Evolutionary conservation across 768 basidiomycete genomes (phyloP).

Genomic region (Mycena galopus): DNA sequence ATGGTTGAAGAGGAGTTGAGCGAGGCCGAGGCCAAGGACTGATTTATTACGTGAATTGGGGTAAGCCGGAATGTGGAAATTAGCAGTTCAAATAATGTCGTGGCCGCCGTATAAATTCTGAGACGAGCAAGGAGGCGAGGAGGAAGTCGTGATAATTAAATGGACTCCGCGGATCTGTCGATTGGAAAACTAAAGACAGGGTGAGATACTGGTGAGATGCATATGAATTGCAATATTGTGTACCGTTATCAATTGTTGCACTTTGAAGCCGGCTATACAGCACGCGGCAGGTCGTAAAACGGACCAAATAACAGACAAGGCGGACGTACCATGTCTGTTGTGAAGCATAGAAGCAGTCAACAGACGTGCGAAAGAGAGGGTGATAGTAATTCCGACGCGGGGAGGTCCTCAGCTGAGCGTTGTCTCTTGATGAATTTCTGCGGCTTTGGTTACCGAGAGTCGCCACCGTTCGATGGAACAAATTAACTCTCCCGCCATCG

Average conservation of each 20-base stretch:
- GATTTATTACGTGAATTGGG: constrained; percentile 23
- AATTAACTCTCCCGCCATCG: not conserved
- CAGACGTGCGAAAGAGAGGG: constrained; percentile 1
- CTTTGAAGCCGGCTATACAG: not conserved
- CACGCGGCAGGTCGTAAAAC: constrained; percentile 20
- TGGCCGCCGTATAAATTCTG: not conserved
- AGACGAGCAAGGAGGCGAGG: not conserved
- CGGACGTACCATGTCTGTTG: not conserved
- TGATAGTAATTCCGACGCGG: not conserved
- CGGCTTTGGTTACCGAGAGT: not conserved
- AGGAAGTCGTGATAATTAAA: not conserved
- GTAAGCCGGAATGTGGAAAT: not conserved
- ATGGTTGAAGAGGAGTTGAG: constrained; percentile 7
- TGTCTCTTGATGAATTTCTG: not conserved
- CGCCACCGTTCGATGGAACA: not conserved
- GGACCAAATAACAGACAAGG: not conserved
- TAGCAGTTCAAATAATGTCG: not conserved
- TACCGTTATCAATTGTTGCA: not conserved
- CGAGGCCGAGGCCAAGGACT: not conserved
- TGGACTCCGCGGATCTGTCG: constrained; percentile 18
- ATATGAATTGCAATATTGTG: constrained; percentile 2
- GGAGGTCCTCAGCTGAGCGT: not conserved
- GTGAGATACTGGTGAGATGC: too few relatives aligned
- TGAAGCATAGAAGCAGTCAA: not conserved
- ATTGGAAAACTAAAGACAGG: not conserved